Base-by-base conservation (phyloP, 164 flowering plant species). In the Santalum album region DNA sequence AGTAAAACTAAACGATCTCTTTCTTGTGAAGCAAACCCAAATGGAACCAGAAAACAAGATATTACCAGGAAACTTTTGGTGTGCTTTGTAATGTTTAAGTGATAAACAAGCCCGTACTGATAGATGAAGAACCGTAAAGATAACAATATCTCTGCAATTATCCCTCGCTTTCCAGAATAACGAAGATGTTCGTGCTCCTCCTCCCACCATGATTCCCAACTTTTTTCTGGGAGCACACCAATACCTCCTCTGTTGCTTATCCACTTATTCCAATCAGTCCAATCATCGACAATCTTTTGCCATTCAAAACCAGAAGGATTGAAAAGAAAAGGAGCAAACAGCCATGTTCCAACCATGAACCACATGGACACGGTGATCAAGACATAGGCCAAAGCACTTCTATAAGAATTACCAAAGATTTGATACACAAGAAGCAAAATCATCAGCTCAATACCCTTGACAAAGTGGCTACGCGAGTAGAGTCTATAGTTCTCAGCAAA, bases 141-240 rank as follows among this genome's bases (percentile, higher is more conserved):
- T 47, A 94, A 62, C 51, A 87, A 12, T 48, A 87, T 84, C 78
- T 94, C 97, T 12, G 71, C 78, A 50, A 81, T 56, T 17, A 73
- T 68, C 3, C 99, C 99, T 53, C 91, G 86, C 54, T 69, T 75
- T 53, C 99, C 99, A 66, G 99, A 73, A 65, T 80, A 68, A 7
- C 68, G 86, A 34, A 94, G 95, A 77, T 94, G 99, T 40, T 85
- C 91, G 54, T 87, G 96, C 62, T 94, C 97, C 63, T 84, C 86
- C 56, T 90, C 97, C 99, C 97, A 94, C 99, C 97, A 94, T 22
- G 99, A 90, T 65, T 94, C 99, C 99, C 99, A 94, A 72, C 99
- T 94, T 63, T 87, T 87, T 38, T 77, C 87, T 14, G 99, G 72
- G 2, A 79, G 84, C 20, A 94, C 99, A 60, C 97, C 97, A 40